These are phyloP conservation scores for Rhizophora mangle DNA, from an alignment of 345 rosid species.

Conservation along the genomic window DNA sequence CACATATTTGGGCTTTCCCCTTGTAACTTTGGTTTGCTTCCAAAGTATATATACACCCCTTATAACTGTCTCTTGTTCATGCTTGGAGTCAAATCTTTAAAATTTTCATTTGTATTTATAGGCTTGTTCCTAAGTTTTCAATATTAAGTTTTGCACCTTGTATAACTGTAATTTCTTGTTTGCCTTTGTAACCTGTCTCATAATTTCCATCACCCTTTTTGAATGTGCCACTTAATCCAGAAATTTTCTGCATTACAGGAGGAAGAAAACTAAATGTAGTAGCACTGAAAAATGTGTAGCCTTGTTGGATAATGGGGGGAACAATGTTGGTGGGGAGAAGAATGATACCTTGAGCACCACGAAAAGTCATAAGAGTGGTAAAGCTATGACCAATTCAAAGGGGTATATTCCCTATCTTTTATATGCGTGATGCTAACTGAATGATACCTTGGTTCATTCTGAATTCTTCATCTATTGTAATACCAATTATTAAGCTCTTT, in stretches of 20 bases:
- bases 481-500: neutral
- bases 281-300: conserved; percentile 37
- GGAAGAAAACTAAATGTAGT: conserved; percentile 57
- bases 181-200: neutral
- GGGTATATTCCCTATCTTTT: conserved; percentile 33
- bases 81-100: neutral
- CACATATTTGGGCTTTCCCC: too few species aligned
- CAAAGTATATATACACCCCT: too few species aligned
- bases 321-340: conserved; percentile 21
- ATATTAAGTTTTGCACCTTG: too few species aligned
- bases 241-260: conserved; percentile 37
- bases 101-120: neutral
- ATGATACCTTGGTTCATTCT: neutral
- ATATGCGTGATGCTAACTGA: conserved; percentile 2
- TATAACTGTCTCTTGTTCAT: too few species aligned
- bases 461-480: neutral
- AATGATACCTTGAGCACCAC: conserved; percentile 23
- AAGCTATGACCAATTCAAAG: conserved; percentile 21
- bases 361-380: conserved; percentile 21
- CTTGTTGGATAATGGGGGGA: conserved; percentile 21
- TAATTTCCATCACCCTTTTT: neutral
- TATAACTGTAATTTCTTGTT: neutral
- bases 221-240: neutral
- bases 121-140: neutral
- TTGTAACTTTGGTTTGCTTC: too few species aligned